A percentile compares a stretch with the other conserved stretches of the same genome.
phyloP scores from a whole-genome alignment of 2,329 filamentous ascomycete genomes.

The Grosmannia penicillata region DNA sequence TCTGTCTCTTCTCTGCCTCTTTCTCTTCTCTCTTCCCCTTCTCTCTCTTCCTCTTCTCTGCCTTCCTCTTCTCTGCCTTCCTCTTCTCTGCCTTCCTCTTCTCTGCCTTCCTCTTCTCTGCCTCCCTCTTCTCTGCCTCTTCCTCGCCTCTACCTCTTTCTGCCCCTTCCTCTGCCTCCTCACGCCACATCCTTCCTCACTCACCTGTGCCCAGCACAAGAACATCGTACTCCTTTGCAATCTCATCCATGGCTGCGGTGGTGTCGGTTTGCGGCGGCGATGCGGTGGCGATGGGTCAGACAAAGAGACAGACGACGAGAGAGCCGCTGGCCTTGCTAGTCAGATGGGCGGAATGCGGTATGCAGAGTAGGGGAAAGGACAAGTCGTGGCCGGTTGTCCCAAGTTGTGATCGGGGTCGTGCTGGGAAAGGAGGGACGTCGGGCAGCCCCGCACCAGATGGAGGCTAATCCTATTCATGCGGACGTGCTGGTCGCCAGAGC shows the following conservation, averaged over 20 bases:
- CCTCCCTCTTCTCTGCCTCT: background rate
- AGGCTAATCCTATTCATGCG: too few species aligned
- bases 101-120: too few species aligned
- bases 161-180: background rate
- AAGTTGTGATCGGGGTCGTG: background rate
- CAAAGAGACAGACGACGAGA: background rate
- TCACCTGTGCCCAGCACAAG: conserved; percentile 94
- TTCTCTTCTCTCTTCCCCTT: too few species aligned
- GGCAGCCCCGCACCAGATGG: too few species aligned
- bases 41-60: background rate
- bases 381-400: too few species aligned
- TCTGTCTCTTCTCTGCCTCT: background rate
- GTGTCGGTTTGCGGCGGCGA: background rate
- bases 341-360: too few species aligned
- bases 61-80: too few species aligned
- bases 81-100: too few species aligned
- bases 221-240: conserved; percentile 96
- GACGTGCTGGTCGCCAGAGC: too few species aligned
- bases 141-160: too few species aligned
- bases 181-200: conserved; percentile 15
- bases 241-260: conserved; percentile 70
- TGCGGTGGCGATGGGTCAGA: background rate
- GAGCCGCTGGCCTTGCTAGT: too few species aligned
- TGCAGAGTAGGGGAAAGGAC: too few species aligned
- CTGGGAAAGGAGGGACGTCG: background rate